These are phyloP conservation scores for Ustilago tritici DNA, from an alignment of 1,284 basidiomycete genomes.

Conservation along the genomic window DNA sequence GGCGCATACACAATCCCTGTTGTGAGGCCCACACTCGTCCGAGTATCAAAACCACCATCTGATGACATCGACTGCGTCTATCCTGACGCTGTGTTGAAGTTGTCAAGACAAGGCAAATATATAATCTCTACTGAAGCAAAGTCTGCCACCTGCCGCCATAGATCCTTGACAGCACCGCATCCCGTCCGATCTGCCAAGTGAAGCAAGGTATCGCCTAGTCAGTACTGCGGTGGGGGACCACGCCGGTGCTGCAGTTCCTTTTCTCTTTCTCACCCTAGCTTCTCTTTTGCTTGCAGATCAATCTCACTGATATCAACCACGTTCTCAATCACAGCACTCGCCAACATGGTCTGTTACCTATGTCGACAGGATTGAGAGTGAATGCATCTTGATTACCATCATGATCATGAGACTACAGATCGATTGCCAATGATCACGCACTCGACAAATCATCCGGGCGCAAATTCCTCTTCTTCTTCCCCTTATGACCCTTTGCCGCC, in stretches of 20 bases:
- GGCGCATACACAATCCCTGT: too few relatives aligned
- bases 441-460: conserved; percentile 39
- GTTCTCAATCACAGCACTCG: neutral
- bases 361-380: too few relatives aligned
- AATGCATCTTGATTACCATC: neutral
- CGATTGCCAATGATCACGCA: neutral
- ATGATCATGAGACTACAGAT: neutral
- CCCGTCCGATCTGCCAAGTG: conserved; percentile 84
- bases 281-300: neutral
- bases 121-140: too few relatives aligned
- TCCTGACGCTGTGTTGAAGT: too few relatives aligned
- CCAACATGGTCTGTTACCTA: too few relatives aligned
- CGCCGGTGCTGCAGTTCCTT: conserved; percentile 79
- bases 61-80: too few relatives aligned
- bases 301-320: neutral
- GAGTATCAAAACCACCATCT: neutral
- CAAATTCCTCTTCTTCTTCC: conserved; percentile 49
- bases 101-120: too few relatives aligned
- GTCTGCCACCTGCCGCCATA: conserved; percentile 77
- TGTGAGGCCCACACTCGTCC: neutral
- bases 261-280: neutral
- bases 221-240: conserved; percentile 87
- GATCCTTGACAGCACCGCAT: conserved; percentile 83
- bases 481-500: conserved; percentile 63
- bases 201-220: conserved; percentile 82